Evolutionary conservation across 345 rosid genomes (phyloP), one percentile per base, ranked within the genome.

Genomic region (Cardamine chenopodiifolia): DNA sequence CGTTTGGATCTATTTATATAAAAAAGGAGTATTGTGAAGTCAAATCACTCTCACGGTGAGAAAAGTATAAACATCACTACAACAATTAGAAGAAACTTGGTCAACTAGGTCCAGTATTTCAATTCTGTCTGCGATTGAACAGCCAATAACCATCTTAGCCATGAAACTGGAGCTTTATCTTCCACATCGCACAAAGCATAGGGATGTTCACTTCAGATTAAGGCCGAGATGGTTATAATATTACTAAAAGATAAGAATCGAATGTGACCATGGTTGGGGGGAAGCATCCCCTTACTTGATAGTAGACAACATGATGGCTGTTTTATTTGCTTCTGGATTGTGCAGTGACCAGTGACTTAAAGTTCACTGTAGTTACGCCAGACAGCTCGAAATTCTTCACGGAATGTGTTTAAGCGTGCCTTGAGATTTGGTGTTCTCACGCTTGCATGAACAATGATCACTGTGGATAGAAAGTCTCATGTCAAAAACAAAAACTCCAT

Each of bases 341-440:
- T 35, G 31, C 17, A 9, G 65, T 6, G 48, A 44, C 55, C 47
- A n/a, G 57, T 54, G 28, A 55, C 37, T 73, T 22, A 78, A 34
- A 78, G 26, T 45, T 78, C 82, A 17, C 82, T 73, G 70, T 78
- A 78, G 74, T 78, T 78, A 6, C 82, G 82, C 82, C 82, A 78
- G 42, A 78, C 82, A 45, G 82, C 82, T 5, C 82, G 66, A 12
- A 78, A 78, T 45, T 78, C 82, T 73, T 78, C 82, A 7, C 82
- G 82, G 66, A 78, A 78, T 53, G 82, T 78, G 56, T 78, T 78
- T 34, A 78, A 48, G 31, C 82, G 82, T 61, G 82, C 82, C 66
- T 78, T 78, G 29, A 78, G 82, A 57, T 78, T 78, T 44, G 82
- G 82, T 34, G 78, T 78, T 78, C 82, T 72, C 47, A 78, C 19